Conservation (phyloP, 495 filamentous ascomycete genomes). For the Penicillium tannophilum region DNA sequence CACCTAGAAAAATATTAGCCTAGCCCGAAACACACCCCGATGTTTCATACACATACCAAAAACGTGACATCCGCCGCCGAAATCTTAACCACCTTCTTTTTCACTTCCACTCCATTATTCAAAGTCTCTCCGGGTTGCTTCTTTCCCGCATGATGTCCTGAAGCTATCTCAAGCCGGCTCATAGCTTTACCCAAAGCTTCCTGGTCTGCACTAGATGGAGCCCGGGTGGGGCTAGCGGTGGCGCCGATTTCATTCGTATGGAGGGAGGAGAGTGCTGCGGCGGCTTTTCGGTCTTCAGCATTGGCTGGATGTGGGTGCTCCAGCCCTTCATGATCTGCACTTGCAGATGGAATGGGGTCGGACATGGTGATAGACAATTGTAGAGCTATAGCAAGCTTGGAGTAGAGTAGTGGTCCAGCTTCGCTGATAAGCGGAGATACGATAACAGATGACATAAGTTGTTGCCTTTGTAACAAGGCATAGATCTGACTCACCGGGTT, state of each 20-base stretch:
- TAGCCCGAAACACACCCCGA: background rate
- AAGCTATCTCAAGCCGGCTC: conserved; percentile 60
- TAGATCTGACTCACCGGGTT: conserved; percentile 24
- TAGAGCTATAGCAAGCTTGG: background rate
- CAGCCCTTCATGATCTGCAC: conserved; percentile 66
- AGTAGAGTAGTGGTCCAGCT: background rate
- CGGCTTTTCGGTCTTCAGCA: conserved; percentile 89
- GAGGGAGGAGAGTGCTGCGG: conserved; percentile 79
- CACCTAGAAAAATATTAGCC: conserved; percentile 49
- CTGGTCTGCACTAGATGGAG: conserved; percentile 60
- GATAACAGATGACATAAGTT: conserved; percentile 9
- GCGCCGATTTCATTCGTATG: conserved; percentile 60
- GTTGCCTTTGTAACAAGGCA: conserved; percentile 13
- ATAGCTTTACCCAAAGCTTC: conserved; percentile 87
- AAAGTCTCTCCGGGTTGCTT: conserved; percentile 28
- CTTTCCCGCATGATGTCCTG: conserved; percentile 31
- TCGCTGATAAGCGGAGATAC: conserved; percentile 18
- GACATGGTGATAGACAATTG: conserved; percentile 39
- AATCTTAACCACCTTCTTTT: conserved; percentile 64
- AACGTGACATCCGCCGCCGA: conserved; percentile 65
- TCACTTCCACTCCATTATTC: conserved; percentile 46
- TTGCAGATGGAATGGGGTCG: conserved; percentile 68
- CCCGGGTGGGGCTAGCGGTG: conserved; percentile 50
- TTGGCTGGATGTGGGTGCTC: conserved; percentile 59
- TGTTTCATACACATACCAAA: conserved; percentile 51